A percentile compares a stretch with the other conserved stretches of the same genome.
These are phyloP conservation scores for Oxytropis ochrocephala DNA, from an alignment of 306 rosid genomes.

Conservation along the genomic window DNA sequence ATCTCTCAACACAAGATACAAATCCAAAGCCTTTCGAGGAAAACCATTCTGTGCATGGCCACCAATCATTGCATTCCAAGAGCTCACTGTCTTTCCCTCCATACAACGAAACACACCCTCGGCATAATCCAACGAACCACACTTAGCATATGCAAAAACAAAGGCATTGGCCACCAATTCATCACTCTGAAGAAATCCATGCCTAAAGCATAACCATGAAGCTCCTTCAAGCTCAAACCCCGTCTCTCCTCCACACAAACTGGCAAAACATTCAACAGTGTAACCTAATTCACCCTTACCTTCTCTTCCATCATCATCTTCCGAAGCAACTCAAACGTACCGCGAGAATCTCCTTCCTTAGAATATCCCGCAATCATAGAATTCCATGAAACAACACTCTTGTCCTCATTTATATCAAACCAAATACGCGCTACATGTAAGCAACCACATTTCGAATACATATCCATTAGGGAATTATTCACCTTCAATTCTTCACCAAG, in stretches of 20 bases:
- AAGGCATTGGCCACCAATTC: constrained; percentile 69
- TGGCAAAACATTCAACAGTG: constrained; percentile 60
- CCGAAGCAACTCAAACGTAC: constrained; percentile 47
- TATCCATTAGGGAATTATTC: constrained; percentile 59
- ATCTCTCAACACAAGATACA: constrained; percentile 49
- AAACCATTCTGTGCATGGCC: constrained; percentile 67
- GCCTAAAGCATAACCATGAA: constrained; percentile 67
- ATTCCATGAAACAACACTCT: constrained; percentile 79
- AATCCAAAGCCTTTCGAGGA: constrained; percentile 57
- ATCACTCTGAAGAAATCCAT: constrained; percentile 33
- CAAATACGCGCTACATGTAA: constrained; percentile 32
- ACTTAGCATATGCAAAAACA: constrained; percentile 61
- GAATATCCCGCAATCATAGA: constrained; percentile 61
- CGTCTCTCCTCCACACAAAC: constrained; percentile 47
- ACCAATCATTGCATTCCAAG: constrained; percentile 80
- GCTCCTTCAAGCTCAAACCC: constrained; percentile 50
- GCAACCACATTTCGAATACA: constrained; percentile 74
- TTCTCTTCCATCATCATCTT: constrained; percentile 51
- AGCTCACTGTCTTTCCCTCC: constrained; percentile 49
- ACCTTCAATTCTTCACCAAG: constrained; percentile 46
- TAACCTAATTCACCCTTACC: constrained; percentile 50
- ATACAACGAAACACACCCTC: constrained; percentile 49
- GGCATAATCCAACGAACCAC: constrained; percentile 49
- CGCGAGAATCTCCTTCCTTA: constrained; percentile 42
- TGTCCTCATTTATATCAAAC: constrained; percentile 43